These are phyloP conservation scores for Blastosporella zonata DNA, from an alignment of 1,284 basidiomycete species.

Conservation along the genomic window DNA sequence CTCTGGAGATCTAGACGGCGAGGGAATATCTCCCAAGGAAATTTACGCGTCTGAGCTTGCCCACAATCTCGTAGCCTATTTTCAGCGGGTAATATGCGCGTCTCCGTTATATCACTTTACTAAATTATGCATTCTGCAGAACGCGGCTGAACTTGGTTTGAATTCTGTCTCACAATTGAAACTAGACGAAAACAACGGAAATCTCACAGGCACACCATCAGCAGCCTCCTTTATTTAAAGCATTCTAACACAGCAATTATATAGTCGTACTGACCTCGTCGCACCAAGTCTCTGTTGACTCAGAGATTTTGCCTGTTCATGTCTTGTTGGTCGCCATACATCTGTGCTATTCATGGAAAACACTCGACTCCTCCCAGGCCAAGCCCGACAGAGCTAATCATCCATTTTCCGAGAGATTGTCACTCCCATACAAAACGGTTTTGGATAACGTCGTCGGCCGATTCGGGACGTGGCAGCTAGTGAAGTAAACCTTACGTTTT, in stretches of 20 bases:
- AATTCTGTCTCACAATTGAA: slow-evolving; percentile 50
- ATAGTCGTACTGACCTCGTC: slow-evolving; percentile 47
- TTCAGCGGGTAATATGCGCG: slow-evolving; percentile 42
- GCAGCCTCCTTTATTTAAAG: slow-evolving; percentile 4
- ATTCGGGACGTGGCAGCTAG: slow-evolving; percentile 56
- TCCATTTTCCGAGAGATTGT: slow-evolving; percentile 48
- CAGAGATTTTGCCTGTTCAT: slow-evolving; percentile 31
- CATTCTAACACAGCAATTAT: slow-evolving; percentile 12
- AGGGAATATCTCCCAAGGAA: slow-evolving; percentile 33
- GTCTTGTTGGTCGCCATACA: slow-evolving; percentile 47
- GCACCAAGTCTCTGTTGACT: slow-evolving; percentile 31
- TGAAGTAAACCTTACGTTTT: slow-evolving; percentile 42
- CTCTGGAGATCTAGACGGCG: slow-evolving; percentile 48
- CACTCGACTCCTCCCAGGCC: slow-evolving; percentile 18
- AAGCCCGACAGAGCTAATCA: slow-evolving; percentile 20
- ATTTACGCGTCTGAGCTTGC: slow-evolving; percentile 50
- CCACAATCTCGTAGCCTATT: slow-evolving; percentile 45
- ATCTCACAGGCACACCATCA: slow-evolving; percentile 37
- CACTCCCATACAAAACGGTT: slow-evolving; percentile 48
- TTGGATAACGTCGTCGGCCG: slow-evolving; percentile 52
- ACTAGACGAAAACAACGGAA: slow-evolving; percentile 41
- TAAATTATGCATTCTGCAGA: slow-evolving; percentile 35
- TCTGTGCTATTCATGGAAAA: slow-evolving; percentile 51
- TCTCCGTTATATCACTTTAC: background rate
- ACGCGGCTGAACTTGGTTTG: slow-evolving; percentile 53